These are phyloP conservation scores for Rhizopogon vulgaris DNA, from an alignment of 768 basidiomycete species.

Conservation along the genomic window DNA sequence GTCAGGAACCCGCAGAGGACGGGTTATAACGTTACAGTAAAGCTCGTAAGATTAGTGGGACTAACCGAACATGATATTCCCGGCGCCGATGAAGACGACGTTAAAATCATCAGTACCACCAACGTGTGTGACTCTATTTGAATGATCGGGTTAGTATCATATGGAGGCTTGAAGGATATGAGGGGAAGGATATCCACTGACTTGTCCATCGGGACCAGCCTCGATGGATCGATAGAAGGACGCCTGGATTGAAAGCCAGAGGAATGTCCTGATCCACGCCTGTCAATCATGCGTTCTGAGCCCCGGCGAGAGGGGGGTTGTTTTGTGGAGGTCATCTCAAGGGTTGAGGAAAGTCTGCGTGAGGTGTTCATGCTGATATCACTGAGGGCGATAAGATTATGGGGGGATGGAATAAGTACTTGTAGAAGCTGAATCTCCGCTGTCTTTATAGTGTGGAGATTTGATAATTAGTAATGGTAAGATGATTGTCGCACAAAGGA, in stretches of 20 bases:
- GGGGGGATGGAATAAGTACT: background rate
- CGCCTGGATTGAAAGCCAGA: conserved; percentile 51
- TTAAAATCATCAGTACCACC: conserved; percentile 77
- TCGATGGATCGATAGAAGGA: conserved; percentile 71
- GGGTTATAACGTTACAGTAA: background rate
- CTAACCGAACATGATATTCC: conserved; percentile 96
- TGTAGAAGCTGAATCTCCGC: conserved; percentile 1
- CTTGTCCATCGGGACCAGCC: conserved; percentile 79
- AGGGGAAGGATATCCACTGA: conserved; percentile 22
- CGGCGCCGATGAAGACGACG: conserved; percentile 91
- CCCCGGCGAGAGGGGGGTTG: conserved; percentile 35
- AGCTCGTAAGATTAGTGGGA: background rate
- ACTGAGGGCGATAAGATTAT: conserved; percentile 10
- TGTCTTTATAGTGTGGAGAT: conserved; percentile 6
- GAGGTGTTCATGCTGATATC: conserved; percentile 7
- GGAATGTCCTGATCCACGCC: conserved; percentile 41
- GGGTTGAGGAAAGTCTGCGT: conserved; percentile 21
- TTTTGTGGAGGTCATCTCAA: conserved; percentile 27
- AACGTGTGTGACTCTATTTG: conserved; percentile 41
- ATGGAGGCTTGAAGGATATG: background rate
- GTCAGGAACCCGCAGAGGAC: background rate
- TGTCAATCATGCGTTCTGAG: conserved; percentile 39
- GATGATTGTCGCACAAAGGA: background rate
- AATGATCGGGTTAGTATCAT: conserved; percentile 8
- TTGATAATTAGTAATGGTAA: background rate